Evolutionary conservation across 129 eudicot species (phyloP), one percentile per base, ranked within the genome.

Genomic region (Helianthus tuberosus): DNA sequence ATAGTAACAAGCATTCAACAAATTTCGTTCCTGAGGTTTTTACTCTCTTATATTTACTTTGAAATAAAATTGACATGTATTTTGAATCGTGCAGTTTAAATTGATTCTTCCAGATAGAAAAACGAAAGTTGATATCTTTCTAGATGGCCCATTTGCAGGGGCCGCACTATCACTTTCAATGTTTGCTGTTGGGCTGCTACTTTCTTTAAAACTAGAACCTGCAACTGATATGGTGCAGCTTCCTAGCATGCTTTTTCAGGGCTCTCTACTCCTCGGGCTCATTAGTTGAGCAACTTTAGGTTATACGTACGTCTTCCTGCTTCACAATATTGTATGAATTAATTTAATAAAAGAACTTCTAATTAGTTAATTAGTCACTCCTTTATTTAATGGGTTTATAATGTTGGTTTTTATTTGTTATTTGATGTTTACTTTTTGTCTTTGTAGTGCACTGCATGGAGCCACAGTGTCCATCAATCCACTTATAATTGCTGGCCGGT

Each of bases 401-500:
- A n/a, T n/a, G n/a, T n/a, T n/a, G n/a, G n/a, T n/a, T n/a, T n/a
- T n/a, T n/a, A n/a, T n/a, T n/a, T n/a, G n/a, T n/a, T n/a, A n/a
- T n/a, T n/a, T n/a, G n/a, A n/a, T n/a, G n/a, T n/a, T n/a, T n/a
- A n/a, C n/a, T n/a, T n/a, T n/a, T 46, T 51, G 39, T 68, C 9
- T 74, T 17, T 75, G 84, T 89, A 95, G 99, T 74, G 81, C 96
- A 14, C 81, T 95, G 96, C 99, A 95, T 81, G 97, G 96, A 46
- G 86, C 97, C 66, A 82, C 92, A 23, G 94, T 95, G 62, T 70
- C 96, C 15, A 88, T 95, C 62, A 97, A 95, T 81, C 99, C 99
- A 32, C 90, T 95, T 75, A 97, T 95, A 70, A 89, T 95, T 55
- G 97, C 95, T 81, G 99, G 97, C 97, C 89, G 97, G 99, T 95